A percentile compares a stretch with the other conserved stretches of the same genome.
These are phyloP conservation scores for Discostella stelligera DNA, from an alignment of 352 stramenopile species.

Conservation along the genomic window DNA sequence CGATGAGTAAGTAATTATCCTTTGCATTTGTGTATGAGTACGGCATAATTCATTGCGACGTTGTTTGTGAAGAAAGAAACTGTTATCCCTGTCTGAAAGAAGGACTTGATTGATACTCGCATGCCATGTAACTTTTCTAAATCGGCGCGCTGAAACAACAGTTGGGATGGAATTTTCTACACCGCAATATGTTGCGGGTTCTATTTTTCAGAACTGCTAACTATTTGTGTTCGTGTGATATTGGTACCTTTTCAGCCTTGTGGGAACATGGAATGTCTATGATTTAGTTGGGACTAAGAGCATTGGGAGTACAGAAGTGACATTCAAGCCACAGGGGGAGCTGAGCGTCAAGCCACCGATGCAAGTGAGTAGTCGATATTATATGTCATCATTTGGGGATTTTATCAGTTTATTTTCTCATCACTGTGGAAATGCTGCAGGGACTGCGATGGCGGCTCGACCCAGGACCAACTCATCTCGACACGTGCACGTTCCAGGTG, in stretches of 20 bases:
- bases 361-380: not conserved
- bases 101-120: conserved; percentile 20
- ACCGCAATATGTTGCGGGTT: not conserved
- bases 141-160: conserved; percentile 38
- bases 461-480: conserved; percentile 79
- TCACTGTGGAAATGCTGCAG: conserved; percentile 8
- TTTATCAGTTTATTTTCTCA: not conserved
- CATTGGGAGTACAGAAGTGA: conserved; percentile 72
- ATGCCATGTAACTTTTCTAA: conserved; percentile 38
- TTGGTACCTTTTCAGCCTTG: conserved; percentile 60
- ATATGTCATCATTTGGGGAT: not conserved
- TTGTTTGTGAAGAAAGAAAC: conserved; percentile 36
- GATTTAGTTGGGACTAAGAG: conserved; percentile 72
- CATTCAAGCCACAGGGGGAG: conserved; percentile 62
- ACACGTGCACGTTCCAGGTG: conserved; percentile 84
- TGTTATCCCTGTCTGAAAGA: conserved; percentile 36
- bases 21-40: not conserved
- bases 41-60: not conserved
- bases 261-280: conserved; percentile 75
- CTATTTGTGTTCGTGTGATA: not conserved
- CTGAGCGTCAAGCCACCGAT: conserved; percentile 65
- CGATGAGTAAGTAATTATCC: conserved; percentile 34
- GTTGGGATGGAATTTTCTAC: not conserved
- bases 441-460: conserved; percentile 78
- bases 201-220: not conserved